A percentile compares a stretch with the other conserved stretches of the same genome.
phyloP scores from a whole-genome alignment of 2,329 filamentous ascomycete genomes.

The Nemania abortiva region DNA sequence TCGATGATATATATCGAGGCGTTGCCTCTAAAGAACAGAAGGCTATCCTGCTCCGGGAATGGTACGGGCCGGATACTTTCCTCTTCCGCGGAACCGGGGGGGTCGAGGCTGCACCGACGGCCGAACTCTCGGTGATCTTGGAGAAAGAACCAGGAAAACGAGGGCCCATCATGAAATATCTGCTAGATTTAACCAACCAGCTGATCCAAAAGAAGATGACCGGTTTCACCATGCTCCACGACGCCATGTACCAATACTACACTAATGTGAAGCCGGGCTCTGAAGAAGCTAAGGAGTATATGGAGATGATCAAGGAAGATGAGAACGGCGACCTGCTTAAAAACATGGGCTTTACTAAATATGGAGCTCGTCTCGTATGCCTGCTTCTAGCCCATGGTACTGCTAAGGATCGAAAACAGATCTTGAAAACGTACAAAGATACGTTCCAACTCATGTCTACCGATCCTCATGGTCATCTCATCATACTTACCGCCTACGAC shows the following conservation, averaged over 20 bases:
- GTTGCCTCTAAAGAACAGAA: constrained; percentile 90
- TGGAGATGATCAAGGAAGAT: constrained; percentile 91
- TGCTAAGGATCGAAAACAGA: constrained; percentile 92
- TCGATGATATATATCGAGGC: constrained; percentile 95
- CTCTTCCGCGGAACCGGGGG: constrained; percentile 74
- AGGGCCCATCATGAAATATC: constrained; percentile 84
- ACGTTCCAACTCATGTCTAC: constrained; percentile 86
- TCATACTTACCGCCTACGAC: constrained; percentile 88
- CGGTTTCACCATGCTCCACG: constrained; percentile 97
- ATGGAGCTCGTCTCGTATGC: constrained; percentile 84
- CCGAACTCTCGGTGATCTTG: constrained; percentile 81
- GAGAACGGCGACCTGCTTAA: constrained; percentile 91
- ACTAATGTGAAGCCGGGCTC: constrained; percentile 80
- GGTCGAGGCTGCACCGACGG: constrained; percentile 61
- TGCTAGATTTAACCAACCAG: constrained; percentile 88
- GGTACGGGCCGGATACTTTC: constrained; percentile 95
- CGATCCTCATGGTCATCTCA: constrained; percentile 80
- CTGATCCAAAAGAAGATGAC: constrained; percentile 97
- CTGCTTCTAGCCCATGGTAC: constrained; percentile 84
- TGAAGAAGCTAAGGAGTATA: constrained; percentile 86
- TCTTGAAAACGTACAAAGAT: constrained; percentile 91
- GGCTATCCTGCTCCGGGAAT: constrained; percentile 86
- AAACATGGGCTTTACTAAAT: constrained; percentile 95
- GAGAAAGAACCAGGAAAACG: constrained; percentile 85
- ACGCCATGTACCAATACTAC: constrained; percentile 98